These are phyloP conservation scores for Pseudohyphozyma bogoriensis DNA, from an alignment of 768 basidiomycete species.

Conservation along the genomic window DNA sequence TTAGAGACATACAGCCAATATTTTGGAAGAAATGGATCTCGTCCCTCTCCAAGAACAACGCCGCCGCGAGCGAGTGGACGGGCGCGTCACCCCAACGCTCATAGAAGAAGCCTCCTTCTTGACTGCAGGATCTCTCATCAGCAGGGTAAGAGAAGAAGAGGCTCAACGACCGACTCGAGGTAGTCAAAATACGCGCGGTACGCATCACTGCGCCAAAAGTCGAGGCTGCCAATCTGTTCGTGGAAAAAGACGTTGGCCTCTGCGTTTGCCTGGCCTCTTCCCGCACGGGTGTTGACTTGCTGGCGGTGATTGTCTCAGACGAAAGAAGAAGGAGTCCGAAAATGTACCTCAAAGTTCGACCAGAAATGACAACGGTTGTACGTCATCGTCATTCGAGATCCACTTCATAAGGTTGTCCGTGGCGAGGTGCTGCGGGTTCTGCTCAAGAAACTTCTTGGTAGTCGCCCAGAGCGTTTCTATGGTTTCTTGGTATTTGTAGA, in stretches of 20 bases:
- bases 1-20: constrained; percentile 51
- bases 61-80: constrained; percentile 79
- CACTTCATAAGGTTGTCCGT: constrained; percentile 61
- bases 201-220: constrained; percentile 72
- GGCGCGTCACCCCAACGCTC: constrained; percentile 93
- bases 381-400: constrained; percentile 58
- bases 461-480: constrained; percentile 69
- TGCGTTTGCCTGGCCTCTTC: no score
- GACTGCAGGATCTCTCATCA: neutral
- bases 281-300: no score
- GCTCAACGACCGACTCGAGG: constrained; percentile 68
- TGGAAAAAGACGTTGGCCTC: neutral
- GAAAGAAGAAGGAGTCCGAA: neutral
- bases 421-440: constrained; percentile 54
- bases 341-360: constrained; percentile 63
- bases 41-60: constrained; percentile 75
- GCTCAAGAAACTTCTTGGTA: constrained; percentile 55
- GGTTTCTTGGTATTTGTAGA: constrained; percentile 64
- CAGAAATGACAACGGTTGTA: constrained; percentile 46
- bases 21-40: constrained; percentile 89
- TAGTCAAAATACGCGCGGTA: constrained; percentile 75
- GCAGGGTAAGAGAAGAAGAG: constrained; percentile 37
- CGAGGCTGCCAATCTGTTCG: constrained; percentile 56
- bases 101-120: constrained; percentile 40
- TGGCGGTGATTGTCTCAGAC: neutral